Conservation (phyloP, 1,139 yeast species). For the Hansenula sp. region DNA sequence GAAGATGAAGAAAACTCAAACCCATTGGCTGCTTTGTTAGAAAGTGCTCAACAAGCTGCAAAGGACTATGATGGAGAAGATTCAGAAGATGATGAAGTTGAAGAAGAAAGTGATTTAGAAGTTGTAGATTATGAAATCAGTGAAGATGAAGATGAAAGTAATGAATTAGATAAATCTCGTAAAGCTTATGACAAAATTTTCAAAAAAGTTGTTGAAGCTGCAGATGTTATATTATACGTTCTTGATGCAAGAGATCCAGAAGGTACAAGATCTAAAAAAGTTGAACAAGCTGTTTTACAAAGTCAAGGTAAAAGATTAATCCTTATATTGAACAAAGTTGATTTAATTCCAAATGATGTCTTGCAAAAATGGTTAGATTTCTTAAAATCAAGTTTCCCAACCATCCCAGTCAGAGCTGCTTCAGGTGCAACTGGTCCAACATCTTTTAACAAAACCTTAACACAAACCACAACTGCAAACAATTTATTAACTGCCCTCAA, state of each 20-base stretch:
- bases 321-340: slow-evolving; percentile 85
- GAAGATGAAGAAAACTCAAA: slow-evolving; percentile 39
- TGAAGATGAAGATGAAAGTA: slow-evolving; percentile 42
- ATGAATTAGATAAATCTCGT: slow-evolving; percentile 73
- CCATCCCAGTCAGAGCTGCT: slow-evolving; percentile 76
- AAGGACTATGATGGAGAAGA: slow-evolving; percentile 59
- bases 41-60: slow-evolving; percentile 86
- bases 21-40: slow-evolving; percentile 82
- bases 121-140: slow-evolving; percentile 49
- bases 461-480: slow-evolving; percentile 68
- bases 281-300: slow-evolving; percentile 84
- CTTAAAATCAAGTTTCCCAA: slow-evolving; percentile 81
- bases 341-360: slow-evolving; percentile 80
- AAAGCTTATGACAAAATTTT: slow-evolving; percentile 90
- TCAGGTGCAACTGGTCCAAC: slow-evolving; percentile 60
- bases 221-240: slow-evolving; percentile 89
- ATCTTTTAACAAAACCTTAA: slow-evolving; percentile 73
- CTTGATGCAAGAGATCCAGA: slow-evolving; percentile 98
- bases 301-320: slow-evolving; percentile 81
- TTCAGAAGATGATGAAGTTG: slow-evolving; percentile 24
- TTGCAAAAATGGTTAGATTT: slow-evolving; percentile 81
- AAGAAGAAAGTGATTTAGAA: slow-evolving; percentile 37
- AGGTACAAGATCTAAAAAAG: slow-evolving; percentile 85
- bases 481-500: slow-evolving; percentile 78
- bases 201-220: slow-evolving; percentile 75